Evolutionary conservation across 306 rosid genomes (phyloP).

Genomic region (Myrica gale): DNA sequence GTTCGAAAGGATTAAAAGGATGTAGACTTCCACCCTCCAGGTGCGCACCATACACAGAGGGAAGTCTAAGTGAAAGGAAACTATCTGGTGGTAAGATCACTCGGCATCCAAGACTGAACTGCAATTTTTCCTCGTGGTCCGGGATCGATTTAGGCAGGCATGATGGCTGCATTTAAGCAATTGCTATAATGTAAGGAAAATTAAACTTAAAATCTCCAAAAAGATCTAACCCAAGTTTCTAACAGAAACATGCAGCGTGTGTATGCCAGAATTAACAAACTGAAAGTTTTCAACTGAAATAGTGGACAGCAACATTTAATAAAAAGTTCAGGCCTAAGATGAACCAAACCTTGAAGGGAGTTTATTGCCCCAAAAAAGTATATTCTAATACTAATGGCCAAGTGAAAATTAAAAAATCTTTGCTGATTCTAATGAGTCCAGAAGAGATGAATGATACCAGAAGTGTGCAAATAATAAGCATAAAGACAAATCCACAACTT

Average conservation of each 20-base stretch:
- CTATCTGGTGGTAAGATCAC: conserved; percentile 88
- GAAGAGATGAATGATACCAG: background rate
- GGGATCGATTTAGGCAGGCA: conserved; percentile 63
- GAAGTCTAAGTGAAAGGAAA: conserved; percentile 78
- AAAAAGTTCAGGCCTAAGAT: background rate
- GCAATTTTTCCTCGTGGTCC: conserved; percentile 67
- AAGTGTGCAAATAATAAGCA: background rate
- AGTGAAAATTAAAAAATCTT: background rate
- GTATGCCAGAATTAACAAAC: background rate
- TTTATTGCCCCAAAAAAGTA: background rate
- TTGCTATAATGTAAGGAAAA: conserved; percentile 1
- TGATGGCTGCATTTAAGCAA: conserved; percentile 56
- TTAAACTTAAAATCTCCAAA: background rate
- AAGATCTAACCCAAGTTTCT: background rate
- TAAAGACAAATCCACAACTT: background rate
- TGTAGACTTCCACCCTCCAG: conserved; percentile 63
- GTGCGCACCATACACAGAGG: conserved; percentile 80
- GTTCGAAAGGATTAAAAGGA: conserved; percentile 70
- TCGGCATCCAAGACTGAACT: conserved; percentile 70
- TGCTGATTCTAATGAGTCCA: background rate
- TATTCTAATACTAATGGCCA: background rate
- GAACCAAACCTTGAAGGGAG: conserved; percentile 1
- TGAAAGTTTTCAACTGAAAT: background rate
- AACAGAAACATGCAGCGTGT: background rate
- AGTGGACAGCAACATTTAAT: conserved; percentile 8